Base-by-base conservation (phyloP, 2,329 filamentous ascomycete genomes). In the Xylaria multiplex region DNA sequence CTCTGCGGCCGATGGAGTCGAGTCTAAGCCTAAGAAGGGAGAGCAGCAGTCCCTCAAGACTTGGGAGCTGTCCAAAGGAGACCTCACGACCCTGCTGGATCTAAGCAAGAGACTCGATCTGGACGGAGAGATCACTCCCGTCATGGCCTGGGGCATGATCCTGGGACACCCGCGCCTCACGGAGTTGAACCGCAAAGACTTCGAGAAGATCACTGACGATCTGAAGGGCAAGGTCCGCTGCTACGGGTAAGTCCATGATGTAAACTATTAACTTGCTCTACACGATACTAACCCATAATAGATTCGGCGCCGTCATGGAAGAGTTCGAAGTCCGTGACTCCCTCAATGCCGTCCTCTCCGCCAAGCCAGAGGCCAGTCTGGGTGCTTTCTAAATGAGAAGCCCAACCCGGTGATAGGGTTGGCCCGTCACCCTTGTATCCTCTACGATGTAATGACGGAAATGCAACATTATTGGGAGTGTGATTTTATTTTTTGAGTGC, bases 101-200 rank as follows among this genome's bases (percentile, higher is more conserved):
- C 85, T 97, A 62, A 97, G 93, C 80, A 87, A 90, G 72, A 89
- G 90, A 72, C 84, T 97, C 30, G 90, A 96, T 72, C 87, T 96
- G 2, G 92, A 96, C 67, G 93, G 93, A 59, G 93, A 96, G 80
- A 92, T 98, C 74, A 98, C 95, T 19, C 96, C 96, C 0, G 92
- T 97, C 71, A 97, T 97, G 93, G 94, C 94, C 0, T 95, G 96
- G 88, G 91, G 93, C 56, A 91, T 92, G 80, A 85, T 98, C 56
- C 82, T 93, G 68, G 85, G 84, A 52, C 90, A 96, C 78, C 87
- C 91, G 43, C 84, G 90, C 68, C 88, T 94, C 69, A 76, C 77
- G 5, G 88, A 91, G 71, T 80, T 97, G 70, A 87, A 83, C 16
- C 79, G 81, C 58, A 85, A 87, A 45, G 93, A 97, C 74, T 88